A percentile compares a stretch with the other conserved stretches of the same genome.
Evolutionary conservation across 345 rosid genomes (phyloP).

Genomic region (Rhizophora mangle): DNA sequence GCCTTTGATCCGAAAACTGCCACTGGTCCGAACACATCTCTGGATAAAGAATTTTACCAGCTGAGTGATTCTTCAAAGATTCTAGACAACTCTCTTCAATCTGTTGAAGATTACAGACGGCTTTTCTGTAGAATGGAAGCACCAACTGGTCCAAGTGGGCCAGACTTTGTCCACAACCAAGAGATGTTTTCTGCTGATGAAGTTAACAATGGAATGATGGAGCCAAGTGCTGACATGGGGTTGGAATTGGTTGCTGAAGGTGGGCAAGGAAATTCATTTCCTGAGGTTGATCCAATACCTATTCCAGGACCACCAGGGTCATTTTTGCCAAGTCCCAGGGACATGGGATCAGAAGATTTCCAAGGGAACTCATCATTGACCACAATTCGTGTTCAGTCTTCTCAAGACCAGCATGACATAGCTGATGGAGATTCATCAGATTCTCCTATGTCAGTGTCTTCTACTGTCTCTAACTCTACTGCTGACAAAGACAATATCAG

Average conservation of each 20-base stretch:
- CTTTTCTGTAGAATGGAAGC: conserved; percentile 38
- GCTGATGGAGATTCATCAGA: conserved; percentile 73
- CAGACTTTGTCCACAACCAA: conserved; percentile 37
- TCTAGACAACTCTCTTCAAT: conserved; percentile 40
- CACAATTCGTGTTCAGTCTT: conserved; percentile 75
- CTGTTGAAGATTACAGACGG: conserved; percentile 38
- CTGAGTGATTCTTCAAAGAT: conserved; percentile 25
- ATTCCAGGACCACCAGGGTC: conserved; percentile 99
- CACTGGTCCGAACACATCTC: conserved; percentile 26
- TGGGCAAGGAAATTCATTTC: conserved; percentile 51
- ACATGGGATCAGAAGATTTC: conserved; percentile 79
- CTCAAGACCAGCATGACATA: conserved; percentile 65
- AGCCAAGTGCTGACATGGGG: conserved; percentile 30
- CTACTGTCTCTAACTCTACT: conserved; percentile 66
- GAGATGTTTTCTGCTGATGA: conserved; percentile 54
- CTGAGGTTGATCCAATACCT: conserved; percentile 87
- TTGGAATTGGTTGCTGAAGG: conserved; percentile 43
- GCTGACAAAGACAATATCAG: conserved; percentile 37
- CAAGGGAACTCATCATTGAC: conserved; percentile 90
- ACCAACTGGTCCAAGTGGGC: conserved; percentile 22
- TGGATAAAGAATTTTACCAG: conserved; percentile 31
- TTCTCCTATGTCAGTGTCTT: conserved; percentile 75
- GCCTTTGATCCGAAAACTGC: conserved; percentile 21
- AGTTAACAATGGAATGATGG: conserved; percentile 37
- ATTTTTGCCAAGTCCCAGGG: conserved; percentile 92